These are phyloP conservation scores for Usnea hakonensis DNA, from an alignment of 495 filamentous ascomycete genomes.

Conservation along the genomic window DNA sequence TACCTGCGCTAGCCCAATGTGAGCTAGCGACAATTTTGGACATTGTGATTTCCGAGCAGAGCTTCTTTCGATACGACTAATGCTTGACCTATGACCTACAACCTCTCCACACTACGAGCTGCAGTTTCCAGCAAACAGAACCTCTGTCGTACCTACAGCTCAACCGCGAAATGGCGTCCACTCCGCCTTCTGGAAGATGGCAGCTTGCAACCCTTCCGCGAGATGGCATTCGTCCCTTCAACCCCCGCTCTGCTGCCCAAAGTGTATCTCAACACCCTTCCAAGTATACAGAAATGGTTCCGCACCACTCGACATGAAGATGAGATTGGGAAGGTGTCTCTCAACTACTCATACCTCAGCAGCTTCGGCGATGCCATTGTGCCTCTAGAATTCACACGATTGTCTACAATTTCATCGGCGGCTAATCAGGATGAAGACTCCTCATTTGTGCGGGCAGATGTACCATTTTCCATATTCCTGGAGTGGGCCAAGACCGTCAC, in stretches of 20 bases:
- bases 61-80: too few species aligned
- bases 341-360: conserved; percentile 45
- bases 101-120: background rate
- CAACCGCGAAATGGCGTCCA: conserved; percentile 13
- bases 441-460: conserved; percentile 52
- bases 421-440: conserved; percentile 7
- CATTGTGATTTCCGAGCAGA: too few species aligned
- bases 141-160: background rate
- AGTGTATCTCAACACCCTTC: conserved; percentile 36
- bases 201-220: conserved; percentile 37
- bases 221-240: conserved; percentile 39
- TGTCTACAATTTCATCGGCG: background rate
- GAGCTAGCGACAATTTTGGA: too few species aligned
- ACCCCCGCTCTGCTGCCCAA: conserved; percentile 43
- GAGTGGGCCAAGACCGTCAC: conserved; percentile 38
- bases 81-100: background rate
- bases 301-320: conserved; percentile 5
- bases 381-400: conserved; percentile 49
- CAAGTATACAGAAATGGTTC: conserved; percentile 52
- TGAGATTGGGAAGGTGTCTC: background rate
- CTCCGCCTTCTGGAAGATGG: conserved; percentile 13
- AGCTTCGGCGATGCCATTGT: conserved; percentile 45
- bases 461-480: conserved; percentile 51
- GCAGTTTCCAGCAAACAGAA: background rate
- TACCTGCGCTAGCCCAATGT: background rate